Evolutionary conservation across 148 eudicot genomes (phyloP).

Genomic region (Chenopodium suecicum): DNA sequence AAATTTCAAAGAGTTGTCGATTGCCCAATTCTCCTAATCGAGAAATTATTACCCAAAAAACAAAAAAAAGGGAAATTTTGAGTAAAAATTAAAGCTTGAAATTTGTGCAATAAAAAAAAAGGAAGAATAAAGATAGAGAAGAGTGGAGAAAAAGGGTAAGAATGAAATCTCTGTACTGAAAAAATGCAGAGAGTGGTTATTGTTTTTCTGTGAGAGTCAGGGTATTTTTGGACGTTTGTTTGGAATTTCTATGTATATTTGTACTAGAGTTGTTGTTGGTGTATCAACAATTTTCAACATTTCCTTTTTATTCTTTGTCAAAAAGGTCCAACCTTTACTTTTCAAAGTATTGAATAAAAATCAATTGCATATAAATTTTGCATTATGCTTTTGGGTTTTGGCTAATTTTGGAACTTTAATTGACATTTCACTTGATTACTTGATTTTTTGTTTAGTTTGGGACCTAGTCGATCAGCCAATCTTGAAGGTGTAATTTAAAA

Average conservation of each 20-base stretch:
- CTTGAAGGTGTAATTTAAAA: background rate
- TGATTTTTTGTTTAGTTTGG: background rate
- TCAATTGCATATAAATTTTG: background rate
- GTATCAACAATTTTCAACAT: constrained; percentile 14
- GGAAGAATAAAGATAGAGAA: background rate
- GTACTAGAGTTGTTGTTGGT: background rate
- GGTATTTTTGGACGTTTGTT: constrained; percentile 15
- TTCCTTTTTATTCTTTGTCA: constrained; percentile 4
- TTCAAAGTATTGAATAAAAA: constrained; percentile 13
- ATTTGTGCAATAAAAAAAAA: constrained; percentile 6
- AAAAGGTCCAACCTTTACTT: constrained; percentile 22
- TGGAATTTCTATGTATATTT: background rate
- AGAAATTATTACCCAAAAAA: background rate
- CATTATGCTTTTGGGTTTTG: constrained; percentile 3
- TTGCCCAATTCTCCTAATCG: constrained; percentile 17
- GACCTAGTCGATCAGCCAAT: background rate
- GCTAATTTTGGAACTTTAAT: constrained; percentile 10
- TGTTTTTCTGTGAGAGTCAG: background rate
- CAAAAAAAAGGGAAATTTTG: background rate
- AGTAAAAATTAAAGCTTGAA: background rate
- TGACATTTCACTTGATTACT: background rate
- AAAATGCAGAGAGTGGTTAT: background rate
- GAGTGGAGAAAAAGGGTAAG: constrained; percentile 9
- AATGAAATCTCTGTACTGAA: background rate
- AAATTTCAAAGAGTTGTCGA: constrained; percentile 10